A percentile compares a stretch with the other conserved stretches of the same genome.
Evolutionary conservation across 768 basidiomycete species (phyloP).

Genomic region (Suillus spraguei): DNA sequence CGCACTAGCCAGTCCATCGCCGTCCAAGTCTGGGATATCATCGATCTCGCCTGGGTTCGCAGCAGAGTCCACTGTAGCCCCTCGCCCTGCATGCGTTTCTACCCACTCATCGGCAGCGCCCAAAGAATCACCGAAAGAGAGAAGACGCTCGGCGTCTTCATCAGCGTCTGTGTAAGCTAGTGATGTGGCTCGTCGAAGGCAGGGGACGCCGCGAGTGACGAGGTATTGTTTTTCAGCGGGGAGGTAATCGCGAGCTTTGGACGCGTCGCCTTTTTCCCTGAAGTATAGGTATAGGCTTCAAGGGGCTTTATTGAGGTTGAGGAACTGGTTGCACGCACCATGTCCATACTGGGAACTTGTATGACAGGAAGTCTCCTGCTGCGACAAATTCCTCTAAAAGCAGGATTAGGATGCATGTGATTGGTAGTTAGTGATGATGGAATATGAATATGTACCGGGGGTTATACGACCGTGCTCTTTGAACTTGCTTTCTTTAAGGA

Average conservation of each 20-base stretch:
- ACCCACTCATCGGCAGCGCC: conserved; percentile 91
- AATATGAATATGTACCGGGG: conserved; percentile 63
- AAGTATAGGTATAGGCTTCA: conserved; percentile 9
- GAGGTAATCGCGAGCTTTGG: conserved; percentile 89
- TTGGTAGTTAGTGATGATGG: conserved; percentile 5
- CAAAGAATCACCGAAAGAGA: conserved; percentile 75
- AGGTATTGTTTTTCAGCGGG: conserved; percentile 96
- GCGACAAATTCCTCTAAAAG: conserved; percentile 92
- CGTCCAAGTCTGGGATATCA: conserved; percentile 89
- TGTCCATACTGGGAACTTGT: conserved; percentile 98
- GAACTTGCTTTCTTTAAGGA: conserved; percentile 97
- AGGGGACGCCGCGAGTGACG: conserved; percentile 94
- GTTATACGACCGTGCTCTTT: conserved; percentile 98
- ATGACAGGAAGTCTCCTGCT: conserved; percentile 94
- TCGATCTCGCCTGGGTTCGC: conserved; percentile 68
- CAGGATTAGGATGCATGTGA: conserved; percentile 9
- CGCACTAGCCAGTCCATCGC: conserved; percentile 44
- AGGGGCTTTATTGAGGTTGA: conserved; percentile 4
- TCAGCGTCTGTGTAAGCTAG: conserved; percentile 94
- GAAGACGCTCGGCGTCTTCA: conserved; percentile 92
- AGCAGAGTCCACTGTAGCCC: conserved; percentile 50
- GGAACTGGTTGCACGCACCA: conserved; percentile 59
- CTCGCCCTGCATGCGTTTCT: conserved; percentile 90
- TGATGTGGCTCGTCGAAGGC: conserved; percentile 89
- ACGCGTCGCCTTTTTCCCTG: conserved; percentile 92